Conservation (phyloP, 2,329 filamentous ascomycete genomes). For the Sarocladium strictum region DNA sequence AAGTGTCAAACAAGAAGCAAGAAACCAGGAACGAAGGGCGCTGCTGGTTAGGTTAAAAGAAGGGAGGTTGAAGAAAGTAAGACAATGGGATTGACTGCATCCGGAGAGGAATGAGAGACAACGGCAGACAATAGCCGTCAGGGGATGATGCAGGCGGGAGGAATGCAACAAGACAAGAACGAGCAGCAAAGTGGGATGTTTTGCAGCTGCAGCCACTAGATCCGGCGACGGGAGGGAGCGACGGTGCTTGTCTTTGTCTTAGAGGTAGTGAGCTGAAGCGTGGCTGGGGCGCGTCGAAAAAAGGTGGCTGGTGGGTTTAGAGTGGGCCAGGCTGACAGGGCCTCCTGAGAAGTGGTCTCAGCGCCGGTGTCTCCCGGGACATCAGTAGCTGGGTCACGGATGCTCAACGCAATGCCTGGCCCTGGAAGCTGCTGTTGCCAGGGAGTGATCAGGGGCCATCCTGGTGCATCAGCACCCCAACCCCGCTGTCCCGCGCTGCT, state of each 20-base stretch:
- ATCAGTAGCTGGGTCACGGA: no score
- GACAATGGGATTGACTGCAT: slow-evolving; percentile 9
- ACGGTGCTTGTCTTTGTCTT: slow-evolving; percentile 1
- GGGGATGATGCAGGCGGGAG: not conserved
- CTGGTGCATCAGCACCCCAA: not conserved
- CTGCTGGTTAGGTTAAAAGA: slow-evolving; percentile 5
- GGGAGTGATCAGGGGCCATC: not conserved
- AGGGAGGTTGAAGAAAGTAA: not conserved
- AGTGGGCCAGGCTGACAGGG: not conserved
- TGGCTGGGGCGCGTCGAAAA: slow-evolving; percentile 6
- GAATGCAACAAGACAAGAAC: slow-evolving; percentile 2
- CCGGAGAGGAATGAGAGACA: slow-evolving; percentile 9
- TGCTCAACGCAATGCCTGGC: no score
- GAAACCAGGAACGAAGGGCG: not conserved
- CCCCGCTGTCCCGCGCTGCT: not conserved
- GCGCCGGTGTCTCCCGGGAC: not conserved
- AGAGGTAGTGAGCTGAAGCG: not conserved
- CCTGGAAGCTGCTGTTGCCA: not conserved
- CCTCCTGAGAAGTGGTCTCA: no score
- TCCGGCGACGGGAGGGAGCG: not conserved
- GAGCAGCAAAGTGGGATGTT: slow-evolving; percentile 5
- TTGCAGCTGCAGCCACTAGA: slow-evolving; percentile 8
- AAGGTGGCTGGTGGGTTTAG: not conserved
- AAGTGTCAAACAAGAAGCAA: not conserved
- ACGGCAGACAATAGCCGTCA: not conserved